Evolutionary conservation across 108 stramenopile species (phyloP).

Genomic region (Fragilaria crotonensis): DNA sequence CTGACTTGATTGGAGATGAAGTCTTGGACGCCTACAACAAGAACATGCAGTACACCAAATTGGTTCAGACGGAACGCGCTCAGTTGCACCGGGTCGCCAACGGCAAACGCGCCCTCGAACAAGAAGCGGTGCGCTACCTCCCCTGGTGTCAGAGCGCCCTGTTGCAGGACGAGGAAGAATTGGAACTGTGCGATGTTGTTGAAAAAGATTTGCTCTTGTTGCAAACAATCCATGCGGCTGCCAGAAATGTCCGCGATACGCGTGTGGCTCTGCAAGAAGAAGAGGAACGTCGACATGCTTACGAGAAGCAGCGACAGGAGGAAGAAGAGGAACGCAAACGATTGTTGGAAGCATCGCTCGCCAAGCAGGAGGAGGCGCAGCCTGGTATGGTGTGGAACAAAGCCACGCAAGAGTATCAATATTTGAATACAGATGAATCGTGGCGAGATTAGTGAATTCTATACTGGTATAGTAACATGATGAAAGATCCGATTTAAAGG

Average conservation of each 20-base stretch:
- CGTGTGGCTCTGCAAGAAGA: constrained; percentile 29
- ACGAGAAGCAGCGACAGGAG: constrained; percentile 11
- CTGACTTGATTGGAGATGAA: constrained; percentile 7
- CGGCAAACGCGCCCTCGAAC: constrained; percentile 38
- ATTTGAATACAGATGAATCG: constrained; percentile 72
- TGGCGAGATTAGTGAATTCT: constrained; percentile 85
- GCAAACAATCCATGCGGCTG: constrained; percentile 39
- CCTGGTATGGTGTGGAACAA: constrained; percentile 84
- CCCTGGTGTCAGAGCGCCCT: constrained; percentile 59
- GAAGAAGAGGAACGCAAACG: constrained; percentile 46
- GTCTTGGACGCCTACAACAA: constrained; percentile 34
- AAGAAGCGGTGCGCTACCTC: constrained; percentile 54
- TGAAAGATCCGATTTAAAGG: too few relatives aligned
- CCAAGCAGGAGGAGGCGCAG: constrained; percentile 60
- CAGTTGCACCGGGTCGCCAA: constrained; percentile 55
- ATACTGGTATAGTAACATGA: too few relatives aligned
- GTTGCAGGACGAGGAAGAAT: constrained; percentile 68
- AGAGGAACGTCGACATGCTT: constrained; percentile 27
- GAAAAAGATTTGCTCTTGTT: constrained; percentile 38
- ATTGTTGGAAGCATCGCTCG: constrained; percentile 49
- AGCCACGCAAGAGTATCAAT: constrained; percentile 68
- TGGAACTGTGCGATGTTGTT: constrained; percentile 44
- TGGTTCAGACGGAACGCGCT: constrained; percentile 29
- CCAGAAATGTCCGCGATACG: constrained; percentile 38
- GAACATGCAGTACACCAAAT: constrained; percentile 25